Evolutionary conservation across 2,329 filamentous ascomycete species (phyloP), one percentile per base, ranked within the genome.

Genomic region (Fusarium pseudonygamai): DNA sequence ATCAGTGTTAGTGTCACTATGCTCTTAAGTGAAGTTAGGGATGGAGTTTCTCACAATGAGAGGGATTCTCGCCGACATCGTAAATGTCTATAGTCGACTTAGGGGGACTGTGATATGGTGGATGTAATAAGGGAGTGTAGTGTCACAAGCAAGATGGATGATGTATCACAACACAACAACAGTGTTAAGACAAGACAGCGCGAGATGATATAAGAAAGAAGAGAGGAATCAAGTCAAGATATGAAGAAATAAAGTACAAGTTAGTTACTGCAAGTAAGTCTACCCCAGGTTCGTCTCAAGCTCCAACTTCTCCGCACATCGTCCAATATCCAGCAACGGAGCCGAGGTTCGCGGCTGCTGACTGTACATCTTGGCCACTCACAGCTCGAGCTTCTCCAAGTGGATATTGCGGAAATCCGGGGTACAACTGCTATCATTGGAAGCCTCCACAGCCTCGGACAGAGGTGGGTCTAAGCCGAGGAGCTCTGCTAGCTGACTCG

Each of bases 11-110:
- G 72, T 49, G 12, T 47, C 52, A 26, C 26, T 12, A 6, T 65
- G 7, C 22, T 49, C 26, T 28, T 15, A 2, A 30, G n/a, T 22
- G 32, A 6, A 26, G 46, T 13, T 36, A 24, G 24, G 16, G 59
- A 36, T 15, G 40, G 14, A 20, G 32, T n/a, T 45, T 49, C 80
- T n/a, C 66, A 82, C 81, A 62, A 82, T 73, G 60, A 77, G 77
- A 64, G 81, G 81, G 61, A 82, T 82, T 67, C 70, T 76, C 53
- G 78, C 77, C 45, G 81, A 75, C 81, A 82, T 82, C 60, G 43
- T 72, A 45, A 45, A 14, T 32, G 47, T 61, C 28, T 46, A 30
- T n/a, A 47, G 60, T 45, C n/a, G 52, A 53, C 24, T 65, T 49
- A 43, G 26, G 53, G 71, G 52, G 61, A 62, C 56, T 47, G 56